Evolutionary conservation across 2,329 filamentous ascomycete species (phyloP).

Genomic region (Conoideocrella luteorostrata): DNA sequence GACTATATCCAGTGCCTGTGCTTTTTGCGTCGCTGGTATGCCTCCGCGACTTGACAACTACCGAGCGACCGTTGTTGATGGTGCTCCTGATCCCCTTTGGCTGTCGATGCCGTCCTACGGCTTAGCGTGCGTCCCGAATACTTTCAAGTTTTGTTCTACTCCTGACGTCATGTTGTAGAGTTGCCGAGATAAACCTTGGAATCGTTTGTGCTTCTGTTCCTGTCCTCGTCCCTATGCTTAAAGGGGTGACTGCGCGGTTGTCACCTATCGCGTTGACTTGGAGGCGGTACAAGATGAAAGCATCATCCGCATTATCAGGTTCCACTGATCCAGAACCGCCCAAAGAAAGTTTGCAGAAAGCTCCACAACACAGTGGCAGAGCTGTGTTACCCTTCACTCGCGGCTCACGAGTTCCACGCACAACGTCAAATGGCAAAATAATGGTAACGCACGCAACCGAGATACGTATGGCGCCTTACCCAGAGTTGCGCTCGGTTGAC

Average conservation of each 20-base stretch:
- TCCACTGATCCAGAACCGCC: background rate
- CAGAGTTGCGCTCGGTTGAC: slow-evolving; percentile 3
- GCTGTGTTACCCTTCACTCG: background rate
- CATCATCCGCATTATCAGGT: background rate
- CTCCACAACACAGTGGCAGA: too few species aligned
- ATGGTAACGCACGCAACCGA: background rate
- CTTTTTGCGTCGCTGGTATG: background rate
- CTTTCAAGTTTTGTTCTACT: background rate
- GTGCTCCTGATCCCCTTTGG: background rate
- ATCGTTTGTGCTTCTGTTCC: slow-evolving; percentile 4
- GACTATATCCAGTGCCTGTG: slow-evolving; percentile 1
- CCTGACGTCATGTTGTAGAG: background rate
- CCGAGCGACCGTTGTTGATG: background rate
- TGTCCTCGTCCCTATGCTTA: background rate
- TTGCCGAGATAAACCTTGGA: slow-evolving; percentile 2
- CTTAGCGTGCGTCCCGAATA: background rate
- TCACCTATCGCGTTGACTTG: background rate
- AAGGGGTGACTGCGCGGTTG: background rate
- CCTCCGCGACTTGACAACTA: background rate
- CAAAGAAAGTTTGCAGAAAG: too few species aligned
- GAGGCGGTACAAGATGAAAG: background rate
- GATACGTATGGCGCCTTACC: background rate
- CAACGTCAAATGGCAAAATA: background rate
- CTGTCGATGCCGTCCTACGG: background rate
- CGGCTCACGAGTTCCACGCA: background rate